phyloP scores from a whole-genome alignment of 2,329 filamentous ascomycete species.

The Fusarium illudens region DNA sequence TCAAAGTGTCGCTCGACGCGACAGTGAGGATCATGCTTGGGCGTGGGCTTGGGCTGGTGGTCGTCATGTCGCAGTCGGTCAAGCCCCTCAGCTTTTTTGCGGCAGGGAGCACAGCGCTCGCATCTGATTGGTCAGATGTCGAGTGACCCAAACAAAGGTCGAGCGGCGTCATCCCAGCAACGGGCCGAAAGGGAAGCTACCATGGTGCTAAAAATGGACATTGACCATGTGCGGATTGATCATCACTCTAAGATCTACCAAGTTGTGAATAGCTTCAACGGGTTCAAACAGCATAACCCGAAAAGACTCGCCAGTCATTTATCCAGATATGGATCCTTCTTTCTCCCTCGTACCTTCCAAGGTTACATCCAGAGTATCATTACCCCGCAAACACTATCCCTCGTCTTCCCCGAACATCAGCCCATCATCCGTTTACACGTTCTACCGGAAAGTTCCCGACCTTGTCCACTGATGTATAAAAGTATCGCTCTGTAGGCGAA shows the following conservation, averaged over 20 bases:
- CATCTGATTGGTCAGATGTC: constrained; percentile 28
- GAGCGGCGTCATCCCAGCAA: constrained; percentile 32
- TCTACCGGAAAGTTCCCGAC: background rate
- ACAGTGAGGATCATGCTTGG: constrained; percentile 23
- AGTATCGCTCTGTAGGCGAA: background rate
- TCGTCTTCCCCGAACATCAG: background rate
- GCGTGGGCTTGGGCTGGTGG: constrained; percentile 3
- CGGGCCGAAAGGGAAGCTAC: constrained; percentile 1
- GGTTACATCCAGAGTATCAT: background rate
- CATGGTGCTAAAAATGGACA: background rate
- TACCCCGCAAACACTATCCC: background rate
- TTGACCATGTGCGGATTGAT: background rate
- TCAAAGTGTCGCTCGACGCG: constrained; percentile 1
- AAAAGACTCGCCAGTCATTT: background rate
- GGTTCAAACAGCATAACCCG: background rate
- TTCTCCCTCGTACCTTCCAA: background rate
- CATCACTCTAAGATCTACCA: background rate
- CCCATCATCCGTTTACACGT: background rate
- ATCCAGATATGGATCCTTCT: background rate
- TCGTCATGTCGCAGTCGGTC: constrained; percentile 28
- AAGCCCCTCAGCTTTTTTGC: constrained; percentile 38
- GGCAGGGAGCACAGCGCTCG: constrained; percentile 24
- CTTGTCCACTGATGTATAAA: background rate
- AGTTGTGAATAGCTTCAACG: background rate
- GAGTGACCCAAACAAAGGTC: constrained; percentile 26